Evolutionary conservation across 75 land plant genomes (phyloP), one percentile per base, ranked within the genome.

Genomic region (Gnetum montanum): DNA sequence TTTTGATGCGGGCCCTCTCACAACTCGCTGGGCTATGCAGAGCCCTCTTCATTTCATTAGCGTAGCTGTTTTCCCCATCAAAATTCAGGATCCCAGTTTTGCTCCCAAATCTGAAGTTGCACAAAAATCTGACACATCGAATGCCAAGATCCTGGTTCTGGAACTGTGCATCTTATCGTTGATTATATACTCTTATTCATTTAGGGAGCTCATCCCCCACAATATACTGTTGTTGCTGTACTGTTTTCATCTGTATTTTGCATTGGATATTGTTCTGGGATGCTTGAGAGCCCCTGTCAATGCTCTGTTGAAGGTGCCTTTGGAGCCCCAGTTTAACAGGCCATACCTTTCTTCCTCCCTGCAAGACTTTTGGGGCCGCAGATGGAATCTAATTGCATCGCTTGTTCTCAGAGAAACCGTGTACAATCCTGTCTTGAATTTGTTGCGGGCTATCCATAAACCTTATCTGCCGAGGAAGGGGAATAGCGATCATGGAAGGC

Each of bases 331-430:
- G 22, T 79, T 71, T 67, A 43, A 82, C 62, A 70, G 62, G 65
- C 96, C 89, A 4, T 90, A 69, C 49, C 44, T 76, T 54, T 33
- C 90, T 2, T 50, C 77, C 38, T 89, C 95, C 7, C 65, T 89
- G 8, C 47, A 66, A 31, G 96, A 90, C 43, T 90, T 90, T 45
- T 86, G 96, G 96, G 84, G 96, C 11, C 49, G 60, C 7, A 61
- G 96, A 49, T 90, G 91, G 95, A 89, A 89, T 49, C 70, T 78
- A 24, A 43, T 73, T 69, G 87, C 79, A 7, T 62, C 70, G 19
- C 43, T 26, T 23, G 46, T 80, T 26, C 77, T 86, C 23, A 47
- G 86, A 13, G 70, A 69, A 16, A 34, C 96, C 12, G 70, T 90
- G 22, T 82, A 86, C 51, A 56, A 68, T 8, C 92, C 91, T 8